phyloP scores from a whole-genome alignment of 1,139 yeast species.

The Blastobotrys malaysiensis region DNA sequence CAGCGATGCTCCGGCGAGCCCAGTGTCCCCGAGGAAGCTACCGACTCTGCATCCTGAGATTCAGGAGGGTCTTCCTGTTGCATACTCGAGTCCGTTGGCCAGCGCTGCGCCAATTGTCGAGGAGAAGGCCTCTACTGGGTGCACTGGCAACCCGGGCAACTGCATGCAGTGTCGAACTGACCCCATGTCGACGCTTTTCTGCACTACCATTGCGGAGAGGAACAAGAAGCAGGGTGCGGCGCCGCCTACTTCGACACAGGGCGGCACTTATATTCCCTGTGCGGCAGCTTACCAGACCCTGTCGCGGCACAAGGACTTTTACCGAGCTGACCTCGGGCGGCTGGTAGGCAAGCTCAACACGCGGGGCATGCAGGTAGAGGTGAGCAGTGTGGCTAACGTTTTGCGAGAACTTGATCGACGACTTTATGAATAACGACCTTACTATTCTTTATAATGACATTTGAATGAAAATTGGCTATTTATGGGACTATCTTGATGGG shows the following conservation, averaged over 20 bases:
- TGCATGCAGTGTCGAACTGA: slow-evolving; percentile 80
- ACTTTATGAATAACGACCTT: slow-evolving; percentile 35
- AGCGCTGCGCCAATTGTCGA: slow-evolving; percentile 21
- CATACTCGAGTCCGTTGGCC: slow-evolving; percentile 21
- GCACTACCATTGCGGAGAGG: slow-evolving; percentile 70
- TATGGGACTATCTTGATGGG: neutral
- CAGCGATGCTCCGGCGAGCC: slow-evolving; percentile 1
- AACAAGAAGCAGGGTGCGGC: neutral
- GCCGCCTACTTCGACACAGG: slow-evolving; percentile 18
- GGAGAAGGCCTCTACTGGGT: slow-evolving; percentile 24
- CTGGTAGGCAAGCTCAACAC: slow-evolving; percentile 73
- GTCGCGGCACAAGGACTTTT: slow-evolving; percentile 72
- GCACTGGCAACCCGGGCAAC: slow-evolving; percentile 86
- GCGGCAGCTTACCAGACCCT: slow-evolving; percentile 84
- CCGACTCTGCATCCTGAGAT: slow-evolving; percentile 59
- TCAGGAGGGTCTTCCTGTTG: slow-evolving; percentile 11
- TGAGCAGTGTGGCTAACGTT: slow-evolving; percentile 77
- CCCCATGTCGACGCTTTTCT: slow-evolving; percentile 84
- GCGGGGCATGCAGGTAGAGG: slow-evolving; percentile 84
- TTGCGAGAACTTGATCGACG: slow-evolving; percentile 72
- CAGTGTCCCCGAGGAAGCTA: slow-evolving; percentile 26
- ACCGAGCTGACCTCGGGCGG: slow-evolving; percentile 63
- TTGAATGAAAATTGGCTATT: slow-evolving; percentile 1
- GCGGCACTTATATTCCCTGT: slow-evolving; percentile 70
- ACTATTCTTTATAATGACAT: neutral